These are phyloP conservation scores for Castanospermum australe DNA, from an alignment of 306 rosid genomes.

Conservation along the genomic window DNA sequence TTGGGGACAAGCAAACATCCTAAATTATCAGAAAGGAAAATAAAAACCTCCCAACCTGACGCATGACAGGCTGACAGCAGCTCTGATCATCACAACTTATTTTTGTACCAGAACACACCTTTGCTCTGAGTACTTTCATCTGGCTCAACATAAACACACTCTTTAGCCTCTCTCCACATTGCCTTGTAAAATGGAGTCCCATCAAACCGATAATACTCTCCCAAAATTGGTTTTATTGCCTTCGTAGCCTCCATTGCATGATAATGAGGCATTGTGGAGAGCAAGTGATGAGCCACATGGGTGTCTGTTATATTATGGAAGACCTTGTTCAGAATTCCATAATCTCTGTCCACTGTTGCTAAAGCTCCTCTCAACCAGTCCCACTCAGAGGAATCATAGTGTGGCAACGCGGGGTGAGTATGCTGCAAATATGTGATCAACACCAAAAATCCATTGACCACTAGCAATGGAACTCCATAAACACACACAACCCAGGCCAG, in stretches of 20 bases:
- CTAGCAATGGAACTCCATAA: conserved; percentile 74
- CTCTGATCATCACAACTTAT: conserved; percentile 44
- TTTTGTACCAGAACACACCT: conserved; percentile 92
- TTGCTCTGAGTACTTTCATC: conserved; percentile 50
- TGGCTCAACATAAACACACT: conserved; percentile 79
- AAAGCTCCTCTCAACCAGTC: conserved; percentile 94
- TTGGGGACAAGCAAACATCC: neutral
- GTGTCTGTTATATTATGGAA: conserved; percentile 97
- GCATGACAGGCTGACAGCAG: neutral
- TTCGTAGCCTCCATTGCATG: conserved; percentile 98
- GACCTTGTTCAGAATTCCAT: conserved; percentile 85
- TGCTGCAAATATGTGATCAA: conserved; percentile 92
- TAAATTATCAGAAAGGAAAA: conserved; percentile 6
- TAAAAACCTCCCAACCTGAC: conserved; percentile 24
- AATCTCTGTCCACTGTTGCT: conserved; percentile 89
- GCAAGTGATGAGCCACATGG: conserved; percentile 90
- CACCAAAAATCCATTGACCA: conserved; percentile 85
- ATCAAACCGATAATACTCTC: conserved; percentile 79
- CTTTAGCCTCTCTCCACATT: conserved; percentile 81
- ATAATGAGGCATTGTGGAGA: conserved; percentile 95
- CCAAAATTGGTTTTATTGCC: conserved; percentile 83
- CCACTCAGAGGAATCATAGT: conserved; percentile 87
- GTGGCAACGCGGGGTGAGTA: conserved; percentile 89
- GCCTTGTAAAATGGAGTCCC: conserved; percentile 70
- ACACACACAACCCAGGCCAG: conserved; percentile 75